Conservation (phyloP, 23 red algal genomes). For the Gracilaria gracilis region DNA sequence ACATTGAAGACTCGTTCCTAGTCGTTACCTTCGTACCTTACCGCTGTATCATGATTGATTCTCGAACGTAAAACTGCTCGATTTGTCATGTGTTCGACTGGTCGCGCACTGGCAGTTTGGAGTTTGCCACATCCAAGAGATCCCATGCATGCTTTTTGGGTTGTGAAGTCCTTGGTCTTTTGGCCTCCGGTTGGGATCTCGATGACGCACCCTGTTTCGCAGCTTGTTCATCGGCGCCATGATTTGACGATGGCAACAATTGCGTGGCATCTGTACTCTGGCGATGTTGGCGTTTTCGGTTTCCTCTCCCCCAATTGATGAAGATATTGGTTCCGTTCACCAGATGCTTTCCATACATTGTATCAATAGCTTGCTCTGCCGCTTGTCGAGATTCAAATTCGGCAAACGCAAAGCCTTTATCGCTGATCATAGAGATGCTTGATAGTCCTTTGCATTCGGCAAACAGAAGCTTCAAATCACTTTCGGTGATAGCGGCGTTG, state of each 20-base stretch:
- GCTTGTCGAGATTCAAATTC: slow-evolving; percentile 47
- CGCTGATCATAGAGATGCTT: slow-evolving; percentile 26
- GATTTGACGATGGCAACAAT: neutral
- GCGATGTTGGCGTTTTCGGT: slow-evolving; percentile 1
- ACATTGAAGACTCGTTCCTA: too few species aligned
- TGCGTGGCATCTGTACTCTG: neutral
- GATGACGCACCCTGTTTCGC: neutral
- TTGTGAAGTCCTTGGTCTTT: neutral
- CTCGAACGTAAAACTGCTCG: too few species aligned
- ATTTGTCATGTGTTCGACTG: neutral
- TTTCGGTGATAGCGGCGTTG: slow-evolving; percentile 29
- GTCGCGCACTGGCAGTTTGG: neutral
- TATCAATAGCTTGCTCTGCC: slow-evolving; percentile 39
- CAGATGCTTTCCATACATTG: slow-evolving; percentile 26
- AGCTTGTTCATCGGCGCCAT: neutral
- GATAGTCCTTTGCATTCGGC: slow-evolving; percentile 29
- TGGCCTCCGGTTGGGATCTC: neutral
- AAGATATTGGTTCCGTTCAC: slow-evolving; percentile 45
- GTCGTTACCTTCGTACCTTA: too few species aligned
- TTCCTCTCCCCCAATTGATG: slow-evolving; percentile 57
- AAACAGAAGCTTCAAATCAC: slow-evolving; percentile 28
- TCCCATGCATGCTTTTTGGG: slow-evolving; percentile 20
- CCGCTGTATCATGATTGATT: too few species aligned
- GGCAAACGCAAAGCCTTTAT: slow-evolving; percentile 43
- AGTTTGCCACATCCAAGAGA: slow-evolving; percentile 20